These are phyloP conservation scores for Claviceps quebecensis DNA, from an alignment of 2,329 filamentous ascomycete species.

Conservation along the genomic window DNA sequence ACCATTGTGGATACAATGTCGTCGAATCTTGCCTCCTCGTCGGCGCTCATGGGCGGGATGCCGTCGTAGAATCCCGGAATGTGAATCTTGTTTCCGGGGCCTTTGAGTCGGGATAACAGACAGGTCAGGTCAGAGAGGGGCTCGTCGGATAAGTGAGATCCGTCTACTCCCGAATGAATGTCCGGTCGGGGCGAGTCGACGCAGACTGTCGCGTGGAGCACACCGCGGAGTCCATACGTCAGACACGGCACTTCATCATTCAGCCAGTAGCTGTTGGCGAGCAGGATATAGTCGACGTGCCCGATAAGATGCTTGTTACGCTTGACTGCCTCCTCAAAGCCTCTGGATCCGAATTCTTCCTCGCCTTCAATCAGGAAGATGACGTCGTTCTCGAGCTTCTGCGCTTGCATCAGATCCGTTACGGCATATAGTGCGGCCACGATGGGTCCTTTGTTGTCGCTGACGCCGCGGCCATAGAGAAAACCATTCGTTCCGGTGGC, in stretches of 20 bases:
- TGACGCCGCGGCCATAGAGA: slow-evolving; percentile 88
- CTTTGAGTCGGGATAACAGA: slow-evolving; percentile 70
- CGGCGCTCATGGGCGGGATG: slow-evolving; percentile 58
- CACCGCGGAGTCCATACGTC: slow-evolving; percentile 85
- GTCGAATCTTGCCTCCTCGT: slow-evolving; percentile 69
- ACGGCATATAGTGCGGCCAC: slow-evolving; percentile 89
- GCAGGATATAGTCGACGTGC: slow-evolving; percentile 79
- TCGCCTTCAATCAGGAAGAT: slow-evolving; percentile 94
- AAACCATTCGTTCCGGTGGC: slow-evolving; percentile 83
- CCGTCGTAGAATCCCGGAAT: slow-evolving; percentile 83
- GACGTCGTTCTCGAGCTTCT: slow-evolving; percentile 72
- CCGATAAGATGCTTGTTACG: slow-evolving; percentile 76
- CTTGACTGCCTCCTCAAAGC: slow-evolving; percentile 72
- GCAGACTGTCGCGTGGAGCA: slow-evolving; percentile 83
- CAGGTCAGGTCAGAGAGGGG: slow-evolving; percentile 82
- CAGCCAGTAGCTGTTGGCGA: slow-evolving; percentile 98
- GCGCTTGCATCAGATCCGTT: slow-evolving; percentile 74
- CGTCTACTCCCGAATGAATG: slow-evolving; percentile 92
- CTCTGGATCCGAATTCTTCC: slow-evolving; percentile 85
- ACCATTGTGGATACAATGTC: slow-evolving; percentile 71
- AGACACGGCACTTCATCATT: slow-evolving; percentile 91
- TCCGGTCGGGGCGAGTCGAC: slow-evolving; percentile 79
- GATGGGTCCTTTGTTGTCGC: slow-evolving; percentile 94
- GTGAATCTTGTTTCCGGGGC: slow-evolving; percentile 63
- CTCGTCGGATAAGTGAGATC: slow-evolving; percentile 79